phyloP scores from a whole-genome alignment of 345 rosid genomes.

The Angophora floribunda region DNA sequence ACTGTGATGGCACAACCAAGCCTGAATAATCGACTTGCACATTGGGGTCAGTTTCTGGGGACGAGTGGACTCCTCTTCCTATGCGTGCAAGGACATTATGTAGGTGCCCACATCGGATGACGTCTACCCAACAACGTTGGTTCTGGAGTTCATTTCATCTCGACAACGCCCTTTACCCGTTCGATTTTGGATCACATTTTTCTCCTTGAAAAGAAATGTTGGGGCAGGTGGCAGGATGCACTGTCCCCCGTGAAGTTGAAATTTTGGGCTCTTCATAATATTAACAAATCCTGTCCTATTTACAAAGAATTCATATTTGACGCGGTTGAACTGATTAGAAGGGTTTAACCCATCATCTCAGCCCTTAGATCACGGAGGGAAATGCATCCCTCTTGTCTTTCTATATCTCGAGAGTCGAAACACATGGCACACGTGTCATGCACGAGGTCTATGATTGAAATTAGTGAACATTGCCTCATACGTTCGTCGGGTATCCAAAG shows the following conservation, averaged over 20 bases:
- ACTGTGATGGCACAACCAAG: not conserved
- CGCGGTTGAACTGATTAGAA: not conserved
- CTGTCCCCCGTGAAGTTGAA: not conserved
- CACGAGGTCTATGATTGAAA: not conserved
- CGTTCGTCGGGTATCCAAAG: not conserved
- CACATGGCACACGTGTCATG: not conserved
- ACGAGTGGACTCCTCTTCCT: too few species aligned
- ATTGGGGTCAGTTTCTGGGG: too few species aligned
- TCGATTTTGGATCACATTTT: not conserved
- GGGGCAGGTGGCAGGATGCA: not conserved
- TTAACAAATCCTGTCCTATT: not conserved
- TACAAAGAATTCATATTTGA: not conserved
- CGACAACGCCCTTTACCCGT: not conserved
- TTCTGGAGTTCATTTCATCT: too few species aligned
- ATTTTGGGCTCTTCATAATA: not conserved
- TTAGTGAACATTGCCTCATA: not conserved
- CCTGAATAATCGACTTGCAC: not conserved
- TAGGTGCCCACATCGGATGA: too few species aligned
- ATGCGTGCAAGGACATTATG: too few species aligned
- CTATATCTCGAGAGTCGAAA: not conserved
- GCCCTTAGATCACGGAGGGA: not conserved
- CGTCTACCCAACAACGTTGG: too few species aligned
- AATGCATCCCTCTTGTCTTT: not conserved
- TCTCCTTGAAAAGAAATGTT: not conserved
- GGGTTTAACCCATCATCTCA: not conserved